Base-by-base conservation (phyloP, 2,329 filamentous ascomycete species). In the Alternaria conjuncta region DNA sequence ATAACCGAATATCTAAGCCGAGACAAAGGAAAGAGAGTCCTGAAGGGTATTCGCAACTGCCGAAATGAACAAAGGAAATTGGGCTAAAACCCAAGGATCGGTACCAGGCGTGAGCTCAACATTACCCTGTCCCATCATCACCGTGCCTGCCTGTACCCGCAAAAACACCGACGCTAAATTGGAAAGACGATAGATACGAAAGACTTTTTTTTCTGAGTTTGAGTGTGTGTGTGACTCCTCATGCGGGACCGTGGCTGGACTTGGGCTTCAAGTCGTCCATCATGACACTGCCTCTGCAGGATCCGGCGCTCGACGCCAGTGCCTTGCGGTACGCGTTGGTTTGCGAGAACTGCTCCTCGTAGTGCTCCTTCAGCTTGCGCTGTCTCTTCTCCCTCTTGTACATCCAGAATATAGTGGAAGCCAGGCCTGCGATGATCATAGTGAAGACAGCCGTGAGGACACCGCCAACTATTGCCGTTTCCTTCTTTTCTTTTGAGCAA, bases 351-450 rank as follows among this genome's bases (percentile, higher is more conserved):
- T 78, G 75, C 63, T 69, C 69, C 54, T 78, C 75, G 55, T 78
- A 78, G 54, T 78, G 75, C 53, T 79, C 75, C 59, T 78, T 79
- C 9, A 78, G 63, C 23, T 61, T 75, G 28, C 75, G 65, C 51
- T 78, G 75, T 32, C 68, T 64, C 61, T 71, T 73, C 46, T 79
- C 77, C n/a, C 61, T 67, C 61, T 71, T 73, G 53, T 70, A 58
- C 59, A 77, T 64, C 73, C 73, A 78, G 30, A 66, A 56, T 1
- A 75, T 60, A 5, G 64, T 26, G 18, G 47, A 65, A 21, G 66
- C 8, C 6, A 76, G 30, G 15, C 53, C 62, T 9, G 75, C 8
- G 6, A 77, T 60, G 20, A 68, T 65, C 7, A 66, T 55, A n/a
- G 73, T 67, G n/a, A 76, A 67, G 18, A 72, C 53, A 8, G 68